Evolutionary conservation across 2,329 filamentous ascomycete species (phyloP).

Genomic region (Dendryphion nanum): DNA sequence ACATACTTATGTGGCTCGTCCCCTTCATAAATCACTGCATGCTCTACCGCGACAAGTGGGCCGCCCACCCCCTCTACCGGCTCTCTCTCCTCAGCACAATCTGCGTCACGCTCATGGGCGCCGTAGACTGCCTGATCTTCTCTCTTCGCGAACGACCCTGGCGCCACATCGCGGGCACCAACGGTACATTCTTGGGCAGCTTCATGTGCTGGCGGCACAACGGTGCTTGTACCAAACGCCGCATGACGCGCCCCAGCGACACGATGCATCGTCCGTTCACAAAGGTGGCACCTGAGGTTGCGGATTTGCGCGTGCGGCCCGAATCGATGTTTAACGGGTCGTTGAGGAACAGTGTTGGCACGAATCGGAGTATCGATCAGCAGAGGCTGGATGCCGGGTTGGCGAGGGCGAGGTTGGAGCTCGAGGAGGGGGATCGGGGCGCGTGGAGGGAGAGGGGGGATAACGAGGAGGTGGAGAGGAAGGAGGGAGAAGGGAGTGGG

Average conservation of each 20-base stretch:
- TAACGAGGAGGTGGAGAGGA: conserved; percentile 9
- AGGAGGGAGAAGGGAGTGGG: conserved; percentile 1
- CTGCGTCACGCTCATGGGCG: conserved; percentile 64
- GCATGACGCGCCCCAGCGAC: conserved; percentile 1
- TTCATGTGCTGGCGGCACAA: conserved; percentile 21
- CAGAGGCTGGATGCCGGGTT: conserved; percentile 31
- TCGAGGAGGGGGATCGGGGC: conserved; percentile 36
- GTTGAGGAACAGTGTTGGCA: no score
- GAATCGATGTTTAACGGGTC: no score
- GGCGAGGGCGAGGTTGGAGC: conserved; percentile 38
- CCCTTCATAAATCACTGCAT: conserved; percentile 67
- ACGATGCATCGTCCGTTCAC: conserved; percentile 1
- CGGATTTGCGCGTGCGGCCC: background rate
- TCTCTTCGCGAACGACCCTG: conserved; percentile 69
- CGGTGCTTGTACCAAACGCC: background rate
- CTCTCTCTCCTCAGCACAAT: conserved; percentile 57
- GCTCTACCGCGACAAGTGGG: conserved; percentile 55
- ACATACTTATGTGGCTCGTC: conserved; percentile 69
- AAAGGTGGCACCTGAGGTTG: background rate
- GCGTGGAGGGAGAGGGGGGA: conserved; percentile 4
- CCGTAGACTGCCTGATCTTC: conserved; percentile 68
- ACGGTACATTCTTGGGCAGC: conserved; percentile 43
- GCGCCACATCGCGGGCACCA: conserved; percentile 52
- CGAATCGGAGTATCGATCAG: conserved; percentile 18
- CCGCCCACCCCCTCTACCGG: conserved; percentile 53